Conservation (phyloP, 1,139 yeast genomes). For the Geotrichum klebahnii region DNA sequence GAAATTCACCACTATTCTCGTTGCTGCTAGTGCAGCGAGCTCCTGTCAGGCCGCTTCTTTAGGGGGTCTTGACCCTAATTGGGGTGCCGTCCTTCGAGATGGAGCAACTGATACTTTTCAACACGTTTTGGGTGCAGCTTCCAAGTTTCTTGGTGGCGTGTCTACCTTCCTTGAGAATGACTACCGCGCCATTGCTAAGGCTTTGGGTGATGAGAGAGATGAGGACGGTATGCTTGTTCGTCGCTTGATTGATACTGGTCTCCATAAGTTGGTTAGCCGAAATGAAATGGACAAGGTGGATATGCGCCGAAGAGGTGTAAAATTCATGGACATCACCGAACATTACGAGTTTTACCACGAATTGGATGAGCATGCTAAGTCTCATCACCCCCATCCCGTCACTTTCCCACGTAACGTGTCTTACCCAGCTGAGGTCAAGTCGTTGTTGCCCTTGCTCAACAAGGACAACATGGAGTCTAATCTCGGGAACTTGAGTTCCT, state of each 20-base stretch:
- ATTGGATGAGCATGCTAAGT: too few relatives aligned
- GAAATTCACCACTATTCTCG: constrained; percentile 1
- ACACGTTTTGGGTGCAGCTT: not conserved
- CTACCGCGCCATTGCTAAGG: not conserved
- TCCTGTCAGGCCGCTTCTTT: not conserved
- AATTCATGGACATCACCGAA: constrained; percentile 23
- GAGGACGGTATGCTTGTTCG: not conserved
- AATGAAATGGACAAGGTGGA: constrained; percentile 3
- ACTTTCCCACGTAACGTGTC: too few relatives aligned
- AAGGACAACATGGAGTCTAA: constrained; percentile 8
- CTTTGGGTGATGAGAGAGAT: not conserved
- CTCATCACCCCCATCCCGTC: too few relatives aligned
- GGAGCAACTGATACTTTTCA: not conserved
- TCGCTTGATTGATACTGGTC: constrained; percentile 6
- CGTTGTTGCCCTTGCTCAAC: constrained; percentile 6
- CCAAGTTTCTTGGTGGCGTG: not conserved
- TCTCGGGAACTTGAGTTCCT: constrained; percentile 5
- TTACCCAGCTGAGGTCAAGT: too few relatives aligned
- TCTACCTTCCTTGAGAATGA: not conserved
- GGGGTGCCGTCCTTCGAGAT: not conserved
- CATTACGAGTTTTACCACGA: constrained; percentile 18
- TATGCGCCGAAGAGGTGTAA: constrained; percentile 7
- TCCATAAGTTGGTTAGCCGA: not conserved
- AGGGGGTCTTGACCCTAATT: not conserved
- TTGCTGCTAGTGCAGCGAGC: not conserved